Evolutionary conservation across 345 rosid genomes (phyloP).

Genomic region (Syzygium grande): DNA sequence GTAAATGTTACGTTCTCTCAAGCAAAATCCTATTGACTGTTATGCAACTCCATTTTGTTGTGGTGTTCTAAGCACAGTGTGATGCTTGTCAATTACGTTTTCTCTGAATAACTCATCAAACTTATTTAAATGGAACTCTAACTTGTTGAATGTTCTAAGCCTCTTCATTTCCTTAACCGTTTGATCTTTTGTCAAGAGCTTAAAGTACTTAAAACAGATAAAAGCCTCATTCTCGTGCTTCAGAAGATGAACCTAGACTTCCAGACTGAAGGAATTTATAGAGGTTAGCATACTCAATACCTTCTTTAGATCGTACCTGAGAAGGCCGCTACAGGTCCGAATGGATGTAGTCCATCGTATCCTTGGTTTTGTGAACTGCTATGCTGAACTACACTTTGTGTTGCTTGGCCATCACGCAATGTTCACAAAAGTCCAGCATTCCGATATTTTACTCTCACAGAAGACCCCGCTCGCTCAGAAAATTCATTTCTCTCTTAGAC

Average conservation of each 20-base stretch:
- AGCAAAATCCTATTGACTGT: not conserved
- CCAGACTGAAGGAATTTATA: not conserved
- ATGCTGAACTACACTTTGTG: not conserved
- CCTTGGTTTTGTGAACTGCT: not conserved
- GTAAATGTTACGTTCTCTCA: not conserved
- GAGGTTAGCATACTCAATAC: not conserved
- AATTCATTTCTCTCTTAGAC: too few relatives aligned
- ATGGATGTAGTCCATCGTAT: not conserved
- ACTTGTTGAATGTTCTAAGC: not conserved
- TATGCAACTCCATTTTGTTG: not conserved
- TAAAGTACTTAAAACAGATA: not conserved
- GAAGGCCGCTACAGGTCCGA: not conserved
- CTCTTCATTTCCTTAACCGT: not conserved
- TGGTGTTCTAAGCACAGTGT: not conserved
- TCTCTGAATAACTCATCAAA: not conserved
- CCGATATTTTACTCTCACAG: too few relatives aligned
- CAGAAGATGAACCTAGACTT: not conserved
- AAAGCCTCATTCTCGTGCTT: not conserved
- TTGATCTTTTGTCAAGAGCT: not conserved
- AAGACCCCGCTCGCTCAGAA: too few relatives aligned
- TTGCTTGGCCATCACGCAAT: not conserved
- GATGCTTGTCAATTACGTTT: not conserved
- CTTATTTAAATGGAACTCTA: not conserved
- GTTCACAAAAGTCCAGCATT: too few relatives aligned
- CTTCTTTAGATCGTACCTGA: not conserved